Conservation (phyloP, 1,139 yeast species). For the Zygoascus sp. region DNA sequence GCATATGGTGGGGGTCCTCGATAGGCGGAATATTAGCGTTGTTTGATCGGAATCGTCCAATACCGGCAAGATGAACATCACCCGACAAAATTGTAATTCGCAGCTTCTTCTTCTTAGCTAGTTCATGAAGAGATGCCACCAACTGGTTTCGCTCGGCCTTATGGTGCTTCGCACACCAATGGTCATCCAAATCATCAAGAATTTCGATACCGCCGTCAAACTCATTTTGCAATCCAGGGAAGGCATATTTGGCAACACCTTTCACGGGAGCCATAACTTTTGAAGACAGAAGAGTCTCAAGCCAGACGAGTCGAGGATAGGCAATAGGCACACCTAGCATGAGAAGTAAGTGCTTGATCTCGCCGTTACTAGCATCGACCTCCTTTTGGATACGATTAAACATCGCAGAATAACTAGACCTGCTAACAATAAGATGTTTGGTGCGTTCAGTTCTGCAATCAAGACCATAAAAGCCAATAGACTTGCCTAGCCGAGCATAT, state of each 20-base stretch:
- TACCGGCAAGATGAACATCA: slow-evolving; percentile 85
- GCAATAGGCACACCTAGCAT: slow-evolving; percentile 93
- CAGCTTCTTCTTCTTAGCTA: slow-evolving; percentile 59
- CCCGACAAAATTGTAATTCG: slow-evolving; percentile 84
- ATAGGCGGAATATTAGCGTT: slow-evolving; percentile 50
- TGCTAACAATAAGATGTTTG: slow-evolving; percentile 52
- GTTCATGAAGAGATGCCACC: slow-evolving; percentile 51
- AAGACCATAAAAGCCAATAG: slow-evolving; percentile 66
- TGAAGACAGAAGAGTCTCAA: slow-evolving; percentile 63
- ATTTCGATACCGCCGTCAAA: slow-evolving; percentile 90
- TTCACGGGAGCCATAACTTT: slow-evolving; percentile 59
- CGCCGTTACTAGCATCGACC: slow-evolving; percentile 44
- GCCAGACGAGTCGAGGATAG: slow-evolving; percentile 89
- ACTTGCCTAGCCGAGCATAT: slow-evolving; percentile 68
- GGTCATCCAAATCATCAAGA: slow-evolving; percentile 88
- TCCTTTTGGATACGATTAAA: slow-evolving; percentile 60
- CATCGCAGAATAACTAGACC: slow-evolving; percentile 53
- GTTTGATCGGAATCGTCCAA: slow-evolving; percentile 71
- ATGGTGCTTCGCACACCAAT: slow-evolving; percentile 90
- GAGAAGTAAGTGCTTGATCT: slow-evolving; percentile 69
- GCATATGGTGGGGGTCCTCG: slow-evolving; percentile 68
- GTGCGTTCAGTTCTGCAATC: slow-evolving; percentile 93
- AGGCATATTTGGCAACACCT: slow-evolving; percentile 62
- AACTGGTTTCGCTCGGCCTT: slow-evolving; percentile 69
- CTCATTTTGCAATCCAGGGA: slow-evolving; percentile 65